Conservation (phyloP, 768 basidiomycete genomes). For the Lactarius hengduanensis region DNA sequence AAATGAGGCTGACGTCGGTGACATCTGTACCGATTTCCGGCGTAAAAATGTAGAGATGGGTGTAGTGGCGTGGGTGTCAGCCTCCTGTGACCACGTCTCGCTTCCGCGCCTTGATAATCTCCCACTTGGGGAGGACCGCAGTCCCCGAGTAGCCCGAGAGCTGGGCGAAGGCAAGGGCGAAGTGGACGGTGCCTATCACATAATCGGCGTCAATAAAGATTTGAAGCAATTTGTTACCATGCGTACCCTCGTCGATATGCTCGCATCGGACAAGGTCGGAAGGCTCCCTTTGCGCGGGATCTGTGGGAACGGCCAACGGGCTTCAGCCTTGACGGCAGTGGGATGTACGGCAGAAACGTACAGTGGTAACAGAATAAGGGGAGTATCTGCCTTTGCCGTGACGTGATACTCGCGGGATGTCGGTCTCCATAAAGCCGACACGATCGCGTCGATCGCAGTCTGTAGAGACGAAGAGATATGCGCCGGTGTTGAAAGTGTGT, state of each 20-base stretch:
- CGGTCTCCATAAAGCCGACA: constrained; percentile 30
- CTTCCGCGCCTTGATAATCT: constrained; percentile 26
- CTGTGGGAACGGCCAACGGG: neutral
- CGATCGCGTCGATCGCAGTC: constrained; percentile 28
- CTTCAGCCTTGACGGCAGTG: neutral
- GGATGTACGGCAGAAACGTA: constrained; percentile 26
- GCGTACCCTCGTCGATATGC: constrained; percentile 33
- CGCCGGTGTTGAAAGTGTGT: constrained; percentile 4
- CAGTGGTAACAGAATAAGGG: constrained; percentile 36
- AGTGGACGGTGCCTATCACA: constrained; percentile 33
- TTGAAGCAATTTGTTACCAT: neutral
- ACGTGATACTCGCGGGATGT: constrained; percentile 32
- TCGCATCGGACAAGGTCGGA: constrained; percentile 32
- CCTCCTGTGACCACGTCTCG: constrained; percentile 33
- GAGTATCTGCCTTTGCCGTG: constrained; percentile 33
- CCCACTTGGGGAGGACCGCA: constrained; percentile 19
- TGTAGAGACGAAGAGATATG: constrained; percentile 35
- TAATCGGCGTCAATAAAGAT: neutral
- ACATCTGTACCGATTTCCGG: constrained; percentile 71
- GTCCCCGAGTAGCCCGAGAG: constrained; percentile 26
- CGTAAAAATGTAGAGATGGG: constrained; percentile 81
- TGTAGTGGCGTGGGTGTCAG: constrained; percentile 41
- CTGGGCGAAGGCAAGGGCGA: constrained; percentile 34
- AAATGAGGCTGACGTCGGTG: constrained; percentile 52
- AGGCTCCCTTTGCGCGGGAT: constrained; percentile 36